Conservation (phyloP, 2,329 filamentous ascomycete species). For the Aspergillus unguis region DNA sequence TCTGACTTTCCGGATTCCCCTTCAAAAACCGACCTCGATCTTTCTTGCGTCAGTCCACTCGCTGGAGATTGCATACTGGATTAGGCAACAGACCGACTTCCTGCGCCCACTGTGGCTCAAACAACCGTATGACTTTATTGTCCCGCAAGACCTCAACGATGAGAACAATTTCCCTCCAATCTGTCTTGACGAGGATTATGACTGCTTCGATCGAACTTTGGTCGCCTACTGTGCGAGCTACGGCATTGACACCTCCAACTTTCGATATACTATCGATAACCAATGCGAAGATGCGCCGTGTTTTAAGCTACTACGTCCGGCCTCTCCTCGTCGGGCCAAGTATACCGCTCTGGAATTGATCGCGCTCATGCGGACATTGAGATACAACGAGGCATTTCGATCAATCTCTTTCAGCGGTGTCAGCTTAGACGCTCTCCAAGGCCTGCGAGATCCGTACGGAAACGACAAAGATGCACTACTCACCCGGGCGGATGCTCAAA, state of each 20-base stretch:
- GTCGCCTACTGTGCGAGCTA: conserved; percentile 69
- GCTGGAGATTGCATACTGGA: conserved; percentile 60
- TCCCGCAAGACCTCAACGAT: conserved; percentile 55
- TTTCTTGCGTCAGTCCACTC: conserved; percentile 63
- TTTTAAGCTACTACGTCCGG: conserved; percentile 61
- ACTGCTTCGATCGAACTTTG: conserved; percentile 64
- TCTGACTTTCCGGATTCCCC: conserved; percentile 60
- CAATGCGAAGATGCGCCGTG: conserved; percentile 64
- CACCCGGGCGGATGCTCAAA: conserved; percentile 56
- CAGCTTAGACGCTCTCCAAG: conserved; percentile 62
- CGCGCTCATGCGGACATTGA: conserved; percentile 64
- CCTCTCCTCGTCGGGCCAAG: conserved; percentile 45
- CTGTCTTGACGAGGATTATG: conserved; percentile 55
- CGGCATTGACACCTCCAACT: conserved; percentile 63
- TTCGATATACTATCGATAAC: conserved; percentile 61
- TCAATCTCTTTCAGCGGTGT: conserved; percentile 66
- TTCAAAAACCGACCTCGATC: conserved; percentile 54
- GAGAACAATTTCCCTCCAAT: conserved; percentile 47
- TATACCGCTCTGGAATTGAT: conserved; percentile 64
- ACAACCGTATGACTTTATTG: conserved; percentile 60
- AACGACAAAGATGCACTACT: conserved; percentile 60
- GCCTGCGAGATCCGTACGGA: conserved; percentile 58
- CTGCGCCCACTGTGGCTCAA: conserved; percentile 64
- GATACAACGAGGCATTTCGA: conserved; percentile 67
- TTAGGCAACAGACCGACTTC: conserved; percentile 60